A percentile compares a stretch with the other conserved stretches of the same genome.
Evolutionary conservation across 2,329 filamentous ascomycete genomes (phyloP).

Genomic region (Monosporascus sp.): DNA sequence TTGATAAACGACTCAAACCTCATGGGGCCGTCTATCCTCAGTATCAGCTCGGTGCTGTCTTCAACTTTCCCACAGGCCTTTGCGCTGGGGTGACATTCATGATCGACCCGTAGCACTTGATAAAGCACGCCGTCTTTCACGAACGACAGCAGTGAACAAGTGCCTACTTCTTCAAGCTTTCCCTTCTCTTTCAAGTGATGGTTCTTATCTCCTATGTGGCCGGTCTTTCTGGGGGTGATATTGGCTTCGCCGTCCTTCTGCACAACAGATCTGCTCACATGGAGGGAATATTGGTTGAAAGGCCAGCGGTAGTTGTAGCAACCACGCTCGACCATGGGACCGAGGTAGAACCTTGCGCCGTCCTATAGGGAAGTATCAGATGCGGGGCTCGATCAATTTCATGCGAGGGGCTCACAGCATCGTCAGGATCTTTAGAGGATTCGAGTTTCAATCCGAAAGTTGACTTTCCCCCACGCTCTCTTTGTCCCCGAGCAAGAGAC

Average conservation of each 20-base stretch:
- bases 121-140: constrained; percentile 7
- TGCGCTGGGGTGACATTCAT: background rate
- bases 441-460: constrained; percentile 7
- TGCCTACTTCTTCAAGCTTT: constrained; percentile 2
- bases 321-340: constrained; percentile 6
- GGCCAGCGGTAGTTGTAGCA: constrained; percentile 10
- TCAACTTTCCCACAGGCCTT: background rate
- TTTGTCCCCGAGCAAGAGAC: constrained; percentile 7
- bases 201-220: too few relatives aligned
- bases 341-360: constrained; percentile 6
- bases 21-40: constrained; percentile 5
- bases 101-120: constrained; percentile 8
- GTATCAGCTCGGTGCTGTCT: constrained; percentile 1
- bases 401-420: too few relatives aligned
- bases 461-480: constrained; percentile 3
- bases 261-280: background rate
- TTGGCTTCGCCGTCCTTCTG: background rate
- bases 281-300: constrained; percentile 3
- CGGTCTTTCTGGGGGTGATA: too few relatives aligned
- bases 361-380: too few relatives aligned
- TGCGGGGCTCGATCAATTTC: too few relatives aligned
- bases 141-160: constrained; percentile 7
- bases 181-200: background rate
- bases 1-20: too few relatives aligned
- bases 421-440: too few relatives aligned